A percentile compares a stretch with the other conserved stretches of the same genome.
These are phyloP conservation scores for Tremella fuciformis DNA, from an alignment of 768 basidiomycete genomes.

Conservation along the genomic window DNA sequence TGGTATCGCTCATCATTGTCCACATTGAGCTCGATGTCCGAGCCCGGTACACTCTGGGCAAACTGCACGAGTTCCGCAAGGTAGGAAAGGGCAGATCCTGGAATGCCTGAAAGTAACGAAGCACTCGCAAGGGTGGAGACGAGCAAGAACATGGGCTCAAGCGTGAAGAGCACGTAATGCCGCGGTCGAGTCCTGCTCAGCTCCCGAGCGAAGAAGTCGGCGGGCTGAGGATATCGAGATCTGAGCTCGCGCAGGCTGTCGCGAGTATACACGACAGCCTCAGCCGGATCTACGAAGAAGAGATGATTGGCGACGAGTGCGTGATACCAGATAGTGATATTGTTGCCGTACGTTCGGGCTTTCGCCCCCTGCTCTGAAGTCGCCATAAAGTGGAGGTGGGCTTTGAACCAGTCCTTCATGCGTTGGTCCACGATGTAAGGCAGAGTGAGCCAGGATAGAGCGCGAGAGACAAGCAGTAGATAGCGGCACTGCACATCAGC, in stretches of 20 bases:
- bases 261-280: slow-evolving; percentile 8
- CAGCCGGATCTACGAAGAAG: slow-evolving; percentile 1
- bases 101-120: background rate
- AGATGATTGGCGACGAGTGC: slow-evolving; percentile 19
- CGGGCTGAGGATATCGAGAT: slow-evolving; percentile 1
- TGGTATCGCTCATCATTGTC: slow-evolving; percentile 12
- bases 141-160: slow-evolving; percentile 22
- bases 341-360: slow-evolving; percentile 11
- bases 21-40: slow-evolving; percentile 9
- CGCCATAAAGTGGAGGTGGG: slow-evolving; percentile 18
- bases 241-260: slow-evolving; percentile 1
- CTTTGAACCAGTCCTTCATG: slow-evolving; percentile 16
- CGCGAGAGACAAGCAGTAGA: slow-evolving; percentile 21
- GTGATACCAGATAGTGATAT: slow-evolving; percentile 28
- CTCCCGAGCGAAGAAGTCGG: slow-evolving; percentile 10
- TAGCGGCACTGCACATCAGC: slow-evolving; percentile 16
- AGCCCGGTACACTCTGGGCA: slow-evolving; percentile 2
- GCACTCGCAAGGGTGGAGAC: background rate
- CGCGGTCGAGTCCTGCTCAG: slow-evolving; percentile 10
- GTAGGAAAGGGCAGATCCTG: background rate
- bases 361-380: slow-evolving; percentile 9
- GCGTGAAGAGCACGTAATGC: slow-evolving; percentile 24
- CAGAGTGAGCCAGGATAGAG: slow-evolving; percentile 1
- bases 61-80: slow-evolving; percentile 7
- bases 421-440: background rate